These are phyloP conservation scores for Colletotrichum gigasporum DNA, from an alignment of 2,329 filamentous ascomycete species.

Conservation along the genomic window DNA sequence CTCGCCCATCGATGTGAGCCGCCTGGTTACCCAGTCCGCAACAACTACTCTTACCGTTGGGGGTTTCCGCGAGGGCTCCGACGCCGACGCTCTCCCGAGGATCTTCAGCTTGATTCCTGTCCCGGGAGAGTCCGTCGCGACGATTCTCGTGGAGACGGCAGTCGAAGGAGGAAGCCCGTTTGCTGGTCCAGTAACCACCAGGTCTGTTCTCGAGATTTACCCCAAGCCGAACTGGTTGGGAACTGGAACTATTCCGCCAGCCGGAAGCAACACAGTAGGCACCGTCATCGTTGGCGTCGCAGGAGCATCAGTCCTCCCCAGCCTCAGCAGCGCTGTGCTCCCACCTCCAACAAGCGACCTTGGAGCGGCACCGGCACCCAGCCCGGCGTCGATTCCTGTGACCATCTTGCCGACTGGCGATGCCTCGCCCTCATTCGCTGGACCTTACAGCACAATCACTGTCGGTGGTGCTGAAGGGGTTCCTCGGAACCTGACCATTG, in stretches of 20 bases:
- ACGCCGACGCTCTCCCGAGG: not conserved
- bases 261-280: not conserved
- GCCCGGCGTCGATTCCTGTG: constrained; percentile 8
- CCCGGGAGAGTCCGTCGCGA: not conserved
- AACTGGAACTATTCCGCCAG: not conserved
- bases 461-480: constrained; percentile 19
- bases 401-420: not conserved
- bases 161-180: not conserved
- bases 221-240: constrained; percentile 3
- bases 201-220: constrained; percentile 1
- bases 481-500: constrained; percentile 19
- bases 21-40: not conserved
- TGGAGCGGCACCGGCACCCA: constrained; percentile 1
- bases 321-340: not conserved
- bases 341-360: not conserved
- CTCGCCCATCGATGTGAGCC: constrained; percentile 7
- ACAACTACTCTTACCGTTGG: constrained; percentile 4
- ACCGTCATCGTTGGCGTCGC: constrained; percentile 3
- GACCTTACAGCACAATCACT: not conserved
- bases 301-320: not conserved
- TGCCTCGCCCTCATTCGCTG: not conserved
- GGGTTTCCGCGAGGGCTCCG: not conserved
- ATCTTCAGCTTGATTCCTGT: not conserved
- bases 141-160: constrained; percentile 1
- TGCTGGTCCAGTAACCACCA: not conserved